Evolutionary conservation across 176 grass and related monocot genomes (phyloP).

Genomic region (Triticum timopheevii): DNA sequence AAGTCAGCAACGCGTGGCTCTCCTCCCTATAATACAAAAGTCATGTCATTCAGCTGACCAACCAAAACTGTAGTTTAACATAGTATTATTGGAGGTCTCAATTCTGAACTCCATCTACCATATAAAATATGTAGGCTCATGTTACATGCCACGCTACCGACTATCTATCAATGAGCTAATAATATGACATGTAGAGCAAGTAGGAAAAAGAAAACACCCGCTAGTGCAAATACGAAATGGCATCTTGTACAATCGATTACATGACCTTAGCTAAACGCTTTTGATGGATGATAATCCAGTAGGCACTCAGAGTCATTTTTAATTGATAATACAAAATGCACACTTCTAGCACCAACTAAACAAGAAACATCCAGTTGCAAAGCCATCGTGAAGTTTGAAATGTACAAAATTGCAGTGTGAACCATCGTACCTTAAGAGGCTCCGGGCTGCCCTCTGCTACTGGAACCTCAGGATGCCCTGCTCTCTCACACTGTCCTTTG

Average conservation of each 20-base stretch:
- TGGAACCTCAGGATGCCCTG: conserved; percentile 75
- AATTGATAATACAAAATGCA: background rate
- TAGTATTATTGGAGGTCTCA: background rate
- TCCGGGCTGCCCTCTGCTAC: conserved; percentile 84
- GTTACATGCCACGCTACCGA: background rate
- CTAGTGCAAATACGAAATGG: background rate
- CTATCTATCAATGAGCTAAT: background rate
- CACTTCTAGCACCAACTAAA: background rate
- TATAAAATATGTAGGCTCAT: conserved; percentile 18
- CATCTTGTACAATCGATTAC: background rate
- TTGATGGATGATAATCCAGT: conserved; percentile 13
- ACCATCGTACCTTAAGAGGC: conserved; percentile 62
- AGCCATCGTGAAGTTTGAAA: background rate
- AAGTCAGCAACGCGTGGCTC: conserved; percentile 62
- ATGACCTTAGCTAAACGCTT: background rate
- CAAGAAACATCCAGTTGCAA: background rate
- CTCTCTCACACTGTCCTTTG: conserved; percentile 92
- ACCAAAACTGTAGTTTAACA: conserved; percentile 12
- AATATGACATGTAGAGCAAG: background rate
- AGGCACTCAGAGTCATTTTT: conserved; percentile 10
- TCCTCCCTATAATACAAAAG: conserved; percentile 61
- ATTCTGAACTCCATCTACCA: background rate
- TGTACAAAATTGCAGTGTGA: background rate
- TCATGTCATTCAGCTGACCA: background rate
- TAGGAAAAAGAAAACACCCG: background rate